phyloP scores from a whole-genome alignment of 2,329 filamentous ascomycete genomes.

The Coniella lustricola region DNA sequence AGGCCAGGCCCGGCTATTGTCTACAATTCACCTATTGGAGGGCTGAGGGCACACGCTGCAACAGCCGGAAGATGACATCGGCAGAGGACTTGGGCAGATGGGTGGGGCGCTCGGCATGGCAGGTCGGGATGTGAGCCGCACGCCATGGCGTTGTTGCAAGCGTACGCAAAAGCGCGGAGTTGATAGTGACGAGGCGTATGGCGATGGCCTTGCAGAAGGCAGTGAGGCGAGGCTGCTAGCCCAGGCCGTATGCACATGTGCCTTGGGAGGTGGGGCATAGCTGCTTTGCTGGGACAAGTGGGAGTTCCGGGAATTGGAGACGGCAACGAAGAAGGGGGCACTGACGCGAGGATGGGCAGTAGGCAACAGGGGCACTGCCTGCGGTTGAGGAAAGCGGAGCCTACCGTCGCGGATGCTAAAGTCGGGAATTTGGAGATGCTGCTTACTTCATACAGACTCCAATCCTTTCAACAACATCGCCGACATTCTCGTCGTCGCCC shows the following conservation, averaged over 20 bases:
- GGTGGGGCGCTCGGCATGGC: slow-evolving; percentile 4
- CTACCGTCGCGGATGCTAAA: not conserved
- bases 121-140: slow-evolving; percentile 6
- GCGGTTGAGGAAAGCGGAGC: not conserved
- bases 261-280: not conserved
- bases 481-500: too few relatives aligned
- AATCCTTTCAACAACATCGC: too few relatives aligned
- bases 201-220: too few relatives aligned
- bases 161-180: slow-evolving; percentile 5
- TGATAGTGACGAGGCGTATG: not conserved
- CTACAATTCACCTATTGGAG: not conserved
- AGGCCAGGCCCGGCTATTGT: not conserved
- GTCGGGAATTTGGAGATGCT: not conserved
- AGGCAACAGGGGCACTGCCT: not conserved
- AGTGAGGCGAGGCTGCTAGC: too few relatives aligned
- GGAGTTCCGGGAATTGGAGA: slow-evolving; percentile 2
- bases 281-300: not conserved
- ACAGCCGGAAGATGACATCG: slow-evolving; percentile 2
- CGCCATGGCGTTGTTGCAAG: slow-evolving; percentile 4
- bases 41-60: not conserved
- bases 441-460: too few relatives aligned
- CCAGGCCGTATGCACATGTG: too few relatives aligned
- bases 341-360: not conserved
- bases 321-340: not conserved
- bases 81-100: not conserved